Evolutionary conservation across 768 basidiomycete genomes (phyloP), one percentile per base, ranked within the genome.

Genomic region (Pisolithus sp.): DNA sequence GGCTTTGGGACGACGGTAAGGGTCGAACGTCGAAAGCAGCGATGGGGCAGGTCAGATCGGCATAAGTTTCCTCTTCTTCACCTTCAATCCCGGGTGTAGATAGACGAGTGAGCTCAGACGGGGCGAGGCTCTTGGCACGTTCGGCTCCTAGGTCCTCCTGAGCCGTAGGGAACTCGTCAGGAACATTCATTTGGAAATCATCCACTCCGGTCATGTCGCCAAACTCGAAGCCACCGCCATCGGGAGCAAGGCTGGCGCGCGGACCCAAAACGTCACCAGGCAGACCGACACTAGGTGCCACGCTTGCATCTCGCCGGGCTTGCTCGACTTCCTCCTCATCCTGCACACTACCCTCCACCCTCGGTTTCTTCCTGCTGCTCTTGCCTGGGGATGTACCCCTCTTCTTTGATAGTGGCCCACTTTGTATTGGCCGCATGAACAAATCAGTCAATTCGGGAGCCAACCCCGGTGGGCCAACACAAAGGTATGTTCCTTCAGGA

Each of bases 401-500:
- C 47, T 85, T 81, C 63, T 89, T 89, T 21, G 76, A 68, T n/a
- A 76, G 59, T 5, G 66, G 43, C 5, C 68, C 67, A n/a, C 70
- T 69, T 36, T 75, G 74, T 4, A 85, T 57, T 9, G 92, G 90
- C 39, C 88, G 86, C 73, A 87, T 76, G 71, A 96, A 99, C 50
- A 99, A 71, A 49, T 87, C 81, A 2, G 80, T 78, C 20, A 99
- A 74, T 65, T 95, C 91, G 0, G 87, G 85, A 0, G 83, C 81
- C 46, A 94, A 68, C 8, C 90, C 90, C 12, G 88, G 86, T 10
- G 94, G 93, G 0, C 87, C 93, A 42, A 85, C 87, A 60, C 79
- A 89, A 68, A 94, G 85, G 62, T 85, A 86, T 3, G 77, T 80
- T 24, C 84, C 85, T n/a, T 81, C 76, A 15, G 80, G 74, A 2